Conservation (phyloP, 2,329 filamentous ascomycete genomes). For the Periconia sp. region DNA sequence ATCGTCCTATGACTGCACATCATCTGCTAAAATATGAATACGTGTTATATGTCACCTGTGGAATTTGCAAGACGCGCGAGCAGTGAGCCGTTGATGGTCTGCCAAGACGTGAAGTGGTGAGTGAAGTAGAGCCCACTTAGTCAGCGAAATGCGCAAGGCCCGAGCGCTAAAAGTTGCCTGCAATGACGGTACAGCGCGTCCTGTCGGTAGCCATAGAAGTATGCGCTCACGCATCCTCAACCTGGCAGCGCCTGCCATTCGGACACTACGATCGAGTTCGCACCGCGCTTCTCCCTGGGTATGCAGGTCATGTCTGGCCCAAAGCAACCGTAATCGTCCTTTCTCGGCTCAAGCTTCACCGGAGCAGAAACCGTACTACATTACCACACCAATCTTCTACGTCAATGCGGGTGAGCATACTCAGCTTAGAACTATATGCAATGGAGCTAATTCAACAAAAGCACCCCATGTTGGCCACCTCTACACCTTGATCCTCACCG, state of each 20-base stretch:
- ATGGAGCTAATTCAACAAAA: conserved; percentile 45
- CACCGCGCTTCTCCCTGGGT: conserved; percentile 26
- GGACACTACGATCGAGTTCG: conserved; percentile 20
- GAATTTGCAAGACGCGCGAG: too few relatives aligned
- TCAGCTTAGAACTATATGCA: background rate
- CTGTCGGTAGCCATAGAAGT: conserved; percentile 25
- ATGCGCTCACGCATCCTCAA: conserved; percentile 37
- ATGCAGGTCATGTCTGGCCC: conserved; percentile 27
- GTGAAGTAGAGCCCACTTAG: conserved; percentile 3
- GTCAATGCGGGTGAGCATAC: conserved; percentile 83
- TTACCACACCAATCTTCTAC: conserved; percentile 98
- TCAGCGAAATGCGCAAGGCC: conserved; percentile 7
- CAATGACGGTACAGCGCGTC: conserved; percentile 11
- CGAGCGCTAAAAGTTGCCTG: conserved; percentile 24
- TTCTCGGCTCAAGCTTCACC: conserved; percentile 24
- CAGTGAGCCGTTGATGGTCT: too few relatives aligned
- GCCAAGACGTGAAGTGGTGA: conserved; percentile 4
- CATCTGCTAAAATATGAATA: too few relatives aligned
- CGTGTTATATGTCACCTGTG: too few relatives aligned
- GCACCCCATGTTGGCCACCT: conserved; percentile 94
- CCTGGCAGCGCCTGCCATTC: conserved; percentile 22
- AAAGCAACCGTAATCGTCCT: conserved; percentile 19
- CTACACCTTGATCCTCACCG: conserved; percentile 88
- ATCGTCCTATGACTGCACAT: too few relatives aligned
- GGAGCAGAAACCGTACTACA: conserved; percentile 81